Evolutionary conservation across 2,329 filamentous ascomycete genomes (phyloP), one percentile per base, ranked within the genome.

Genomic region (Seiridium unicorne): DNA sequence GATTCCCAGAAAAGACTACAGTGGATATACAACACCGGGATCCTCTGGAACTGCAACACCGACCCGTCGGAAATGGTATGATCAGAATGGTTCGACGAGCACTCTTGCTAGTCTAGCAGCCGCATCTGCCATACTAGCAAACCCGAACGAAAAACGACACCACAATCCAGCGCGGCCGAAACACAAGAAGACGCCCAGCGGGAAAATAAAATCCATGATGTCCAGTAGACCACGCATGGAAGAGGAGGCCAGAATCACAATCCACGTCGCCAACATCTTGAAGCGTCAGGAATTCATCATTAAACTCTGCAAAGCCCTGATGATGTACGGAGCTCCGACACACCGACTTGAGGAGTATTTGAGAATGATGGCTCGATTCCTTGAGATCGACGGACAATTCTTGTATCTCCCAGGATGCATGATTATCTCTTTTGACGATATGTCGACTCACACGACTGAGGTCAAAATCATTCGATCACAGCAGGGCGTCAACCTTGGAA

Each of bases 311-410:
- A 86, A 88, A 46, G 91, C 91, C 1, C 78, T 97, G 60, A 97
- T 97, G 93, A 82, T 87, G 70, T 97, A 92, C 64, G 93, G 93
- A 10, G 93, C 93, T 1, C 93, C 93, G 1, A 96, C 93, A 0
- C 93, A 97, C 77, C 88, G 93, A 9, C 79, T 97, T 26, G 93
- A 97, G 74, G 90, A 96, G 71, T 97, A 96, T 73, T 89, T 97
- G 85, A 88, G 84, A 63, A 96, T 94, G 90, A 93, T 91, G 7
- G 89, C 93, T 1, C 84, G 91, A n/a, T 91, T 95, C 1, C 83
- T 97, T 44, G 91, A 93, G 73, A 93, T 97, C 13, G 90, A 96
- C 65, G 90, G 89, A 5, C 92, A 96, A 68, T 97, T 95, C 67
- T 78, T 97, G 31, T 97, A 97, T 71, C 86, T 97, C 36, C 93